Conservation (phyloP, 148 eudicot species). For the Rhododendron williamsianum region DNA sequence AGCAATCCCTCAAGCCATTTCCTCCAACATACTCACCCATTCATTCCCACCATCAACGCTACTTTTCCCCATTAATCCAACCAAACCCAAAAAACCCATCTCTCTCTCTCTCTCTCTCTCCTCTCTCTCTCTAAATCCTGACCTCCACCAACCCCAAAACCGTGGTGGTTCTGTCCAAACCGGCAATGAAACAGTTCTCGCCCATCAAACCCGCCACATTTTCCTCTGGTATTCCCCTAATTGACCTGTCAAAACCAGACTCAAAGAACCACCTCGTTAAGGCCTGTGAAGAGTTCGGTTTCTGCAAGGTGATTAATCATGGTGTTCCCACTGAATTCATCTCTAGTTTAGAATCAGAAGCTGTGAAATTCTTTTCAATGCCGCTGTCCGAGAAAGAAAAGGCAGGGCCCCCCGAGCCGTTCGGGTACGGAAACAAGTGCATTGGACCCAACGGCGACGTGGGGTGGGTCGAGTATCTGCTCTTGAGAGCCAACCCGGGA, state of each 20-base stretch:
- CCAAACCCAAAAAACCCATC: background rate
- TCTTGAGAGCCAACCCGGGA: constrained; percentile 24
- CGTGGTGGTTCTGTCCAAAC: constrained; percentile 40
- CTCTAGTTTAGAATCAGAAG: constrained; percentile 33
- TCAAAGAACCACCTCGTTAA: constrained; percentile 34
- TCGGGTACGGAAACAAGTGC: constrained; percentile 52
- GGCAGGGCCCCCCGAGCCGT: constrained; percentile 37
- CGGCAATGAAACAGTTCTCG: constrained; percentile 34
- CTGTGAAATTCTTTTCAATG: constrained; percentile 37
- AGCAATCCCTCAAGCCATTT: constrained; percentile 8
- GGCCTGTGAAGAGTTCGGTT: constrained; percentile 55
- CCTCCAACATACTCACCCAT: constrained; percentile 2
- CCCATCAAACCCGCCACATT: constrained; percentile 23
- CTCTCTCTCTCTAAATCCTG: background rate
- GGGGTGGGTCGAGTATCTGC: constrained; percentile 55
- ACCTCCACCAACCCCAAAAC: background rate
- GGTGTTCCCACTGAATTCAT: constrained; percentile 37
- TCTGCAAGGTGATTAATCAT: constrained; percentile 56
- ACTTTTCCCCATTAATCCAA: background rate
- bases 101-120: background rate
- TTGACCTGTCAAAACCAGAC: constrained; percentile 53
- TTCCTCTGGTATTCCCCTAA: constrained; percentile 25
- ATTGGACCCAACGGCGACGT: constrained; percentile 54
- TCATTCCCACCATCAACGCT: background rate
- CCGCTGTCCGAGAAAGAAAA: constrained; percentile 34